Percentiles rank a stretch among this genome's conserved stretches.
phyloP scores from a whole-genome alignment of 2,329 filamentous ascomycete species.

The Fusarium beomiforme region DNA sequence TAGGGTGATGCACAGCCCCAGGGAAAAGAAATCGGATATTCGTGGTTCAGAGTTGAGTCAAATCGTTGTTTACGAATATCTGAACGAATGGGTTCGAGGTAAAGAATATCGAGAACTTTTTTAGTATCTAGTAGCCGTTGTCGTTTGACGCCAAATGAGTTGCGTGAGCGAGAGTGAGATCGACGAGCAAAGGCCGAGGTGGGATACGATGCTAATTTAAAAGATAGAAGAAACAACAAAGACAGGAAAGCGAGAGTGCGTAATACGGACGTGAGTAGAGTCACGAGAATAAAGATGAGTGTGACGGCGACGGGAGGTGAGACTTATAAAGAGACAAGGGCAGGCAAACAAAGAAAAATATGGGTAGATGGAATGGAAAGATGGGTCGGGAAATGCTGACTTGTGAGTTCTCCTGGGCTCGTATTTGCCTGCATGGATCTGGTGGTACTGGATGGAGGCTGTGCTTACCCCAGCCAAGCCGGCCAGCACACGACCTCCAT shows the following conservation, averaged over 20 bases:
- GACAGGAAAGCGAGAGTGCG: conserved; percentile 25
- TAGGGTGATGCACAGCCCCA: neutral
- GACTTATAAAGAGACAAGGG: conserved; percentile 34
- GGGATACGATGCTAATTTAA: conserved; percentile 13
- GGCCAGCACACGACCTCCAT: neutral
- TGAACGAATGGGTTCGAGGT: conserved; percentile 8
- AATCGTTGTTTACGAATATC: conserved; percentile 1
- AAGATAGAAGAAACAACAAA: conserved; percentile 5
- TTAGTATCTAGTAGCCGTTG: neutral
- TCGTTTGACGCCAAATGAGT: conserved; percentile 22
- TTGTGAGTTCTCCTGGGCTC: conserved; percentile 21
- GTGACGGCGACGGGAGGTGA: conserved; percentile 17
- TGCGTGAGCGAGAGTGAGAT: conserved; percentile 32
- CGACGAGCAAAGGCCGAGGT: conserved; percentile 10
- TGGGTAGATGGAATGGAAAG: conserved; percentile 13
- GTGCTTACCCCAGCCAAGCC: neutral
- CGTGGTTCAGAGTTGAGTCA: conserved; percentile 1
- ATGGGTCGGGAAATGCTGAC: conserved; percentile 21
- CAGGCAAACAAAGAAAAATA: conserved; percentile 17
- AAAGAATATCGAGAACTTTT: neutral
- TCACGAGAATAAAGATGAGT: conserved; percentile 22
- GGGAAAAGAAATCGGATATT: neutral
- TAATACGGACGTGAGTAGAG: conserved; percentile 1
- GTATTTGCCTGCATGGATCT: conserved; percentile 21
- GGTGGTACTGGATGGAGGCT: conserved; percentile 9